These are phyloP conservation scores for Balakata baccata DNA, from an alignment of 345 rosid species.

Conservation along the genomic window DNA sequence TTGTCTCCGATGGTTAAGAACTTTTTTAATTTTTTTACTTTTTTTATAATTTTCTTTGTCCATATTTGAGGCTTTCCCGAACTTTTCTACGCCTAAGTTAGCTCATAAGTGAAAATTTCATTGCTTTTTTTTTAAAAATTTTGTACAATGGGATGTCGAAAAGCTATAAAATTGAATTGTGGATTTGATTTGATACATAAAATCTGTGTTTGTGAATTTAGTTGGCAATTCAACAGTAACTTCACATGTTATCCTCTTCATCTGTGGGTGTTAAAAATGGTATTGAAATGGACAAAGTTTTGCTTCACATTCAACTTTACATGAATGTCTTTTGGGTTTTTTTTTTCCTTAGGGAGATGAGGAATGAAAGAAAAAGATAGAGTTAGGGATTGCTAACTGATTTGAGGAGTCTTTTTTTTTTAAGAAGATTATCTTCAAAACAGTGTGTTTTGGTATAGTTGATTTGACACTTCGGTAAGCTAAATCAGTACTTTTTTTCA, in stretches of 20 bases:
- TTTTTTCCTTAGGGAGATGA: too few species aligned
- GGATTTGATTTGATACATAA: conserved; percentile 6
- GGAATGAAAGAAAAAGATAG: too few species aligned
- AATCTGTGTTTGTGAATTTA: background rate
- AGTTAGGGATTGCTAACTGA: too few species aligned
- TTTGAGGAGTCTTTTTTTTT: too few species aligned
- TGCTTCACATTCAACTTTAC: too few species aligned
- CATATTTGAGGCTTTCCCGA: conserved; percentile 21
- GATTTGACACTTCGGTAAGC: too few species aligned
- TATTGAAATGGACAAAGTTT: too few species aligned
- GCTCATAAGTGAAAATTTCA: background rate
- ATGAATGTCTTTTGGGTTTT: too few species aligned
- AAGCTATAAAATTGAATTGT: background rate
- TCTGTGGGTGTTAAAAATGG: conserved; percentile 29
- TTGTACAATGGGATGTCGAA: background rate
- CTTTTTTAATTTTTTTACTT: background rate
- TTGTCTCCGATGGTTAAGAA: conserved; percentile 42
- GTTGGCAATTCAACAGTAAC: conserved; percentile 61
- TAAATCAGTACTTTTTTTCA: too few species aligned
- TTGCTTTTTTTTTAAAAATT: background rate
- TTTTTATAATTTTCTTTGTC: background rate
- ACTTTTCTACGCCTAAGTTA: background rate
- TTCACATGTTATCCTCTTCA: conserved; percentile 36
- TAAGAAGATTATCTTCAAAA: too few species aligned
- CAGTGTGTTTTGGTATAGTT: too few species aligned